These are phyloP conservation scores for Globisporangium paddicum DNA, from an alignment of 352 stramenopile species.

Conservation along the genomic window DNA sequence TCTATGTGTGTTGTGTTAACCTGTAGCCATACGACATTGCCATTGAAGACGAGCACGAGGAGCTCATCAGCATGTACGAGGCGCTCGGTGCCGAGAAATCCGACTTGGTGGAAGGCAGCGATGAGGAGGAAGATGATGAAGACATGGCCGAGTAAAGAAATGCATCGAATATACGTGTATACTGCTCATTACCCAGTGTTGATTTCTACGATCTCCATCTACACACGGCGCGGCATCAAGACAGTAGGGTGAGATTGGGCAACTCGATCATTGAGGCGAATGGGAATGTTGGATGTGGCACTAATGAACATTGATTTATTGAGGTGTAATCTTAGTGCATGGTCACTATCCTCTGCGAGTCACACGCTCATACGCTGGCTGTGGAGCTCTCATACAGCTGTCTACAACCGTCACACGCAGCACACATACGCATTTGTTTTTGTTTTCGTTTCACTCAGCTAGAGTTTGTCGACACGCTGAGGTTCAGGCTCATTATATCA, in stretches of 20 bases:
- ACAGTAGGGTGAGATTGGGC: neutral
- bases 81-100: conserved; percentile 49
- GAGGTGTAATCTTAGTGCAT: neutral
- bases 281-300: neutral
- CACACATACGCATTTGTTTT: neutral
- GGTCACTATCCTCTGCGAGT: too few relatives aligned
- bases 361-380: too few relatives aligned
- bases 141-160: conserved; percentile 18
- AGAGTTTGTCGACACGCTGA: conserved; percentile 52
- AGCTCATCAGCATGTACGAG: conserved; percentile 44
- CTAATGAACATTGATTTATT: neutral
- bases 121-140: conserved; percentile 26
- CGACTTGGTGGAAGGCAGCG: conserved; percentile 20
- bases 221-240: neutral
- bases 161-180: neutral
- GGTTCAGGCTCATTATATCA: conserved; percentile 85
- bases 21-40: conserved; percentile 49
- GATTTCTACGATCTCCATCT: neutral
- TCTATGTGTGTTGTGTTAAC: neutral
- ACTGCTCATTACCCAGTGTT: neutral
- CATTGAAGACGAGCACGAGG: conserved; percentile 58
- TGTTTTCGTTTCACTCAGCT: conserved; percentile 49
- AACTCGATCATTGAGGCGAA: neutral
- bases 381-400: neutral
- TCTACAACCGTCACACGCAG: neutral